A percentile compares a stretch with the other conserved stretches of the same genome.
Conservation (phyloP, 2,329 filamentous ascomycete species). For the Leptographium radiaticola region DNA sequence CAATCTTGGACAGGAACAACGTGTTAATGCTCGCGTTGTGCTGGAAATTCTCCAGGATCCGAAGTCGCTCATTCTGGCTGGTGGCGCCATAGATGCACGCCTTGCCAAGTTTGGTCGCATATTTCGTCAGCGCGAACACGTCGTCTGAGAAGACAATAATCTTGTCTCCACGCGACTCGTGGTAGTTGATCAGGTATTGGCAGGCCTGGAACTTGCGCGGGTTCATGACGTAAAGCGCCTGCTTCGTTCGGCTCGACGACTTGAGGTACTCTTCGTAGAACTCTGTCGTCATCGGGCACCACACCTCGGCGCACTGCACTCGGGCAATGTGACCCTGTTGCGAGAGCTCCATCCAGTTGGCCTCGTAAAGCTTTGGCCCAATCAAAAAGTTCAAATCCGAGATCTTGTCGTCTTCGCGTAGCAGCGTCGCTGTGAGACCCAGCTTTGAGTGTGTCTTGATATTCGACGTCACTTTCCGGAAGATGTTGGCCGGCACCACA, state of each 20-base stretch:
- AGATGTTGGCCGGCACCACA: constrained; percentile 93
- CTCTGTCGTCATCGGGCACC: constrained; percentile 98
- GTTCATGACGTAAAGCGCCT: constrained; percentile 84
- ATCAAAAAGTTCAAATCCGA: constrained; percentile 95
- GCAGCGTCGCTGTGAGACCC: constrained; percentile 81
- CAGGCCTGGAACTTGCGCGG: constrained; percentile 93
- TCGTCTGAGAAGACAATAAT: constrained; percentile 98
- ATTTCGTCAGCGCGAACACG: constrained; percentile 78
- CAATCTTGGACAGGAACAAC: constrained; percentile 93
- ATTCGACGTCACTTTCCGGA: constrained; percentile 80
- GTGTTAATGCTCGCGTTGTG: constrained; percentile 84
- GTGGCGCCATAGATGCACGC: constrained; percentile 89
- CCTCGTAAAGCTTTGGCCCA: constrained; percentile 92
- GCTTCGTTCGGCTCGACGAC: constrained; percentile 16
- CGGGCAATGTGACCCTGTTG: constrained; percentile 94
- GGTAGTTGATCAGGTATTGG: constrained; percentile 96
- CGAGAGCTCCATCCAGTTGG: constrained; percentile 98
- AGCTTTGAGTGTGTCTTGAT: constrained; percentile 95
- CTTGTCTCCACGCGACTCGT: constrained; percentile 89
- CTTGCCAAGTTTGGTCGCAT: constrained; percentile 73
- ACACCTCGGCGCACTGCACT: constrained; percentile 96
- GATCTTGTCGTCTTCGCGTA: constrained; percentile 97
- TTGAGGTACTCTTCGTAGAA: constrained; percentile 88
- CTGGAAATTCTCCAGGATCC: constrained; percentile 88
- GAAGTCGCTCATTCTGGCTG: constrained; percentile 69